These are phyloP conservation scores for Wallacemonas sp. DNA, from an alignment of 208 protist genomes.

Conservation along the genomic window DNA sequence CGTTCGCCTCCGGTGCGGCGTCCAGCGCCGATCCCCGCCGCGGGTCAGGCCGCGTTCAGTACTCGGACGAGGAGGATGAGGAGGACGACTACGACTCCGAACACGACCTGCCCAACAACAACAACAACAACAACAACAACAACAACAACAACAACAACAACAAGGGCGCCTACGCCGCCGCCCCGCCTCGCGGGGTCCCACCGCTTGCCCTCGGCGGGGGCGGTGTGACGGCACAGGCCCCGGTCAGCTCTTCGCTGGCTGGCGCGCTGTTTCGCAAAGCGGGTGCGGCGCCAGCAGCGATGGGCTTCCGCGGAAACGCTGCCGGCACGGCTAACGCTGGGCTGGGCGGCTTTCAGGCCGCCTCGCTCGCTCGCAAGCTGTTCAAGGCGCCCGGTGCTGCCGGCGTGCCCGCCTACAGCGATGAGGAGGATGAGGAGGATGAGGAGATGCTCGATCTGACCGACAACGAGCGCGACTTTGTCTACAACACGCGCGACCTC, in stretches of 20 bases:
- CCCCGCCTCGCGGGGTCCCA: not conserved
- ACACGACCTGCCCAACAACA: not conserved
- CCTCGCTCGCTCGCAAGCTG: slow-evolving; percentile 42
- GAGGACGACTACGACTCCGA: slow-evolving; percentile 19
- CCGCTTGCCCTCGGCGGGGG: slow-evolving; percentile 8
- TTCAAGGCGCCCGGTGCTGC: slow-evolving; percentile 30
- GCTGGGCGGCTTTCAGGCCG: slow-evolving; percentile 13
- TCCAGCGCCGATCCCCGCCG: too few species aligned
- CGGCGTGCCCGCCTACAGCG: not conserved
- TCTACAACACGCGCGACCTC: slow-evolving; percentile 59
- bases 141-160: too few species aligned
- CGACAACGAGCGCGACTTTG: slow-evolving; percentile 56
- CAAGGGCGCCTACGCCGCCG: not conserved
- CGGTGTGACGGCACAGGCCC: slow-evolving; percentile 9
- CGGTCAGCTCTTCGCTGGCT: slow-evolving; percentile 21
- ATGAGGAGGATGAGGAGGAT: slow-evolving; percentile 38
- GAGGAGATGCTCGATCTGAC: slow-evolving; percentile 43
- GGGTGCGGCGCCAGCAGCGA: not conserved
- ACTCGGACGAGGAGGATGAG: slow-evolving; percentile 33
- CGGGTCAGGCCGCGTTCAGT: slow-evolving; percentile 16
- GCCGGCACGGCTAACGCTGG: not conserved
- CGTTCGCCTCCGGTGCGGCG: not conserved
- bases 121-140: too few species aligned
- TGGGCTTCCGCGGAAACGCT: slow-evolving; percentile 1
- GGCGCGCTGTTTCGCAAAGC: slow-evolving; percentile 17